A percentile compares a stretch with the other conserved stretches of the same genome.
Conservation (phyloP, 73 alveolate species). For the Paramecium pentaurelia region DNA sequence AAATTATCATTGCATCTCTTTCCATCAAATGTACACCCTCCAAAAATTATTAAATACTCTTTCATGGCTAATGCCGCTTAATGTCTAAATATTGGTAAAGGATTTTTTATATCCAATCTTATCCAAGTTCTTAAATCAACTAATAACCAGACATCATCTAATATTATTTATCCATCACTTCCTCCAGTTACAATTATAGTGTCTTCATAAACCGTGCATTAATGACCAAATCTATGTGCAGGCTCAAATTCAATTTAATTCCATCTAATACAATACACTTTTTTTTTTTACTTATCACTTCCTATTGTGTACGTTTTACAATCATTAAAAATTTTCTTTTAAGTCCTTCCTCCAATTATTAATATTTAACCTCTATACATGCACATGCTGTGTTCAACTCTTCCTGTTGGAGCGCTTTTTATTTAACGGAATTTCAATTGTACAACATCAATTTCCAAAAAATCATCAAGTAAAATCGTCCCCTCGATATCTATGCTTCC, state of each 20-base stretch:
- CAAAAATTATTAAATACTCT: slow-evolving; percentile 38
- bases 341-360: slow-evolving; percentile 23
- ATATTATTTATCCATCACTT: slow-evolving; percentile 8
- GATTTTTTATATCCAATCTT: slow-evolving; percentile 14
- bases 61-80: slow-evolving; percentile 20
- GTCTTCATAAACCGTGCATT: slow-evolving; percentile 29
- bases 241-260: slow-evolving; percentile 3
- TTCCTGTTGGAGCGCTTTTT: slow-evolving; percentile 23
- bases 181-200: slow-evolving; percentile 42
- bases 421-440: background rate
- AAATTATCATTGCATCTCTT: slow-evolving; percentile 33
- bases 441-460: slow-evolving; percentile 9
- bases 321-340: slow-evolving; percentile 36
- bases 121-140: slow-evolving; percentile 35
- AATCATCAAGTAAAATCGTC: background rate
- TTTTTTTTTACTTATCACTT: background rate
- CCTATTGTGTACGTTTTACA: background rate
- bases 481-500: slow-evolving; percentile 31
- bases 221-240: slow-evolving; percentile 37
- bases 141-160: slow-evolving; percentile 38
- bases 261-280: background rate
- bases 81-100: slow-evolving; percentile 13
- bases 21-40: slow-evolving; percentile 41
- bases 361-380: slow-evolving; percentile 2
- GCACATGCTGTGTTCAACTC: slow-evolving; percentile 39